Conservation (phyloP, 768 basidiomycete species). For the Naganishia antarctica region DNA sequence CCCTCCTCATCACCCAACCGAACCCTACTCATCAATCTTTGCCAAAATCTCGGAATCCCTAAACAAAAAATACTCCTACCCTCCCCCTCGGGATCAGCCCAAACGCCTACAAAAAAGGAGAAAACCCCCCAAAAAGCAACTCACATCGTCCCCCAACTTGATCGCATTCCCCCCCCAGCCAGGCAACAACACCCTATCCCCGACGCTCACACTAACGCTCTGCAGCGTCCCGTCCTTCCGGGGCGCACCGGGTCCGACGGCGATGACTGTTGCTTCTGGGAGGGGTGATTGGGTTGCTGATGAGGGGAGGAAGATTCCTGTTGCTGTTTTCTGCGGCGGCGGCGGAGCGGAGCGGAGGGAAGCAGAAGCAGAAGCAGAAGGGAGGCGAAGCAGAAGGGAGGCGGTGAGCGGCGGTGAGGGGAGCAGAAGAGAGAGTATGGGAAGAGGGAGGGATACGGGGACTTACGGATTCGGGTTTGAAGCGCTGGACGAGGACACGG, state of each 20-base stretch:
- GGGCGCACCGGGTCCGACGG: slow-evolving; percentile 89
- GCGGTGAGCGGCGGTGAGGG: background rate
- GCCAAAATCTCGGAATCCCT: slow-evolving; percentile 92
- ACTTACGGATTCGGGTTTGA: slow-evolving; percentile 90
- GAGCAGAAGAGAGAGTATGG: background rate
- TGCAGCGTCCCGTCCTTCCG: slow-evolving; percentile 59
- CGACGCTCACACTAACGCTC: slow-evolving; percentile 72
- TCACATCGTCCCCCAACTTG: slow-evolving; percentile 92
- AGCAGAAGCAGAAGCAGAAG: background rate
- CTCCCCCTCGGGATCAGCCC: too few species aligned
- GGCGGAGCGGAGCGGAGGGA: background rate
- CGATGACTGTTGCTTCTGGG: slow-evolving; percentile 95
- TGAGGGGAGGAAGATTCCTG: slow-evolving; percentile 91
- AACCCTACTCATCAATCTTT: slow-evolving; percentile 86
- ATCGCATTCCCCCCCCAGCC: slow-evolving; percentile 95
- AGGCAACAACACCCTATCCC: slow-evolving; percentile 87
- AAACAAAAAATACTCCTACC: slow-evolving; percentile 92
- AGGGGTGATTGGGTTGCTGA: slow-evolving; percentile 76
- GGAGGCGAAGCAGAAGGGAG: background rate
- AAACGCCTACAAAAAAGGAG: too few species aligned
- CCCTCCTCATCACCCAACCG: too few species aligned
- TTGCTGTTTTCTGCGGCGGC: slow-evolving; percentile 95
- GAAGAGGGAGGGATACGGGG: background rate
- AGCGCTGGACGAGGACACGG: slow-evolving; percentile 93
- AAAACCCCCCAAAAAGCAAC: too few species aligned